These are phyloP conservation scores for Passalora sequoiae DNA, from an alignment of 2,329 filamentous ascomycete genomes.

Conservation along the genomic window DNA sequence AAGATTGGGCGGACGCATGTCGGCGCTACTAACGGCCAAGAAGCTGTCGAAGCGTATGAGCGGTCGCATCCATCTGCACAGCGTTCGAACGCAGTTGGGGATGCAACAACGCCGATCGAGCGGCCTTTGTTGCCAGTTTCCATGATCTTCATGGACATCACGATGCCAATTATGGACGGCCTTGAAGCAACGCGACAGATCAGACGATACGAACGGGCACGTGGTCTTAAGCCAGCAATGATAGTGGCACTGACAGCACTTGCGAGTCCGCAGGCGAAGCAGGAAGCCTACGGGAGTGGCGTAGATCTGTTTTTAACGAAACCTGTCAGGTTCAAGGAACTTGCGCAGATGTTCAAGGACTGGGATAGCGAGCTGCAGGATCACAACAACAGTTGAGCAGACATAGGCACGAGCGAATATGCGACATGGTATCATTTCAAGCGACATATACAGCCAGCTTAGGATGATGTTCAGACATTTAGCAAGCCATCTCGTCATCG, in stretches of 20 bases:
- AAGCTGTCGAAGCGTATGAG: conserved; percentile 37
- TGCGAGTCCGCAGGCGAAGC: conserved; percentile 14
- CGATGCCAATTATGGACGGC: conserved; percentile 35
- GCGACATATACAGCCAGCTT: too few relatives aligned
- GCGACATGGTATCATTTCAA: too few relatives aligned
- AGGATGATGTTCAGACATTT: too few relatives aligned
- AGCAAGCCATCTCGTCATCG: too few relatives aligned
- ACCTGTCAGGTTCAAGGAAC: not conserved
- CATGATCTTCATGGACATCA: conserved; percentile 46
- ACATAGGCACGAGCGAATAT: too few relatives aligned
- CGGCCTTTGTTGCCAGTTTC: not conserved
- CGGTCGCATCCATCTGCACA: not conserved
- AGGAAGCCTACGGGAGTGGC: conserved; percentile 28
- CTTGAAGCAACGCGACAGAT: conserved; percentile 26
- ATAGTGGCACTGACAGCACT: conserved; percentile 26
- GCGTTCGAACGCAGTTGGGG: not conserved
- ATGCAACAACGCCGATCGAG: not conserved
- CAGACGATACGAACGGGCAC: conserved; percentile 19
- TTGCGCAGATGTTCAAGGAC: conserved; percentile 1
- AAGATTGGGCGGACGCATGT: conserved; percentile 34
- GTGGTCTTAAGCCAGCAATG: not conserved
- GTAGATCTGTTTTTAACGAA: conserved; percentile 1
- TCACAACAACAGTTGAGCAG: too few relatives aligned
- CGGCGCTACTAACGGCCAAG: conserved; percentile 43
- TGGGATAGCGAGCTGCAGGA: not conserved